Percentiles rank a stretch among this genome's conserved stretches.
Conservation (phyloP, 2,329 filamentous ascomycete genomes). For the Pseudogymnoascus pannorum region DNA sequence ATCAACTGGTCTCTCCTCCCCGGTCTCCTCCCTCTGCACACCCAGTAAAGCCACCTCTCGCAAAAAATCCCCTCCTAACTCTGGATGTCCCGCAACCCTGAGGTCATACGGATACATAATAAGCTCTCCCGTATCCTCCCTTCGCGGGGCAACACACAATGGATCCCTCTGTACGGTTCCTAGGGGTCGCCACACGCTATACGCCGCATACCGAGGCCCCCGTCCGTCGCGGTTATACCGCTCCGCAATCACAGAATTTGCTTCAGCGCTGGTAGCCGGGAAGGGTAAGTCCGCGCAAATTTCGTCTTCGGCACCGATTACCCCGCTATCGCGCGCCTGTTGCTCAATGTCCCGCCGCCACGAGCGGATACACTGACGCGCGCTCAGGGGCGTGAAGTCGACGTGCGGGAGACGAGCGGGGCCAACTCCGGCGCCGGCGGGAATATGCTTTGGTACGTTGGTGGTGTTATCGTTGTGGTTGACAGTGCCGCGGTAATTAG, state of each 20-base stretch:
- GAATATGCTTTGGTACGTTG: background rate
- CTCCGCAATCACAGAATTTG: background rate
- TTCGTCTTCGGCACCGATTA: background rate
- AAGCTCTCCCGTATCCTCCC: background rate
- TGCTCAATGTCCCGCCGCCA: background rate
- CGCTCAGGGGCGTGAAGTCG: background rate
- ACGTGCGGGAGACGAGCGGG: background rate
- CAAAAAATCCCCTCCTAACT: slow-evolving; percentile 7
- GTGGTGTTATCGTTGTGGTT: background rate
- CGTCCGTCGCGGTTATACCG: background rate
- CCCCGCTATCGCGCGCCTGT: background rate
- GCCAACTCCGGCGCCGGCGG: background rate
- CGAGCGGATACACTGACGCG: background rate
- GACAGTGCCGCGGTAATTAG: background rate
- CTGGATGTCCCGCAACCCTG: background rate
- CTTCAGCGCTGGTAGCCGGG: background rate
- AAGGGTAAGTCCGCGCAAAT: background rate
- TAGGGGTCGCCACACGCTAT: background rate
- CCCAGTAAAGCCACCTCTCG: background rate
- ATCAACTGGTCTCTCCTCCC: background rate
- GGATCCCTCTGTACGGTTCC: background rate
- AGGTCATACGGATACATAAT: background rate
- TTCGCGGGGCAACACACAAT: background rate
- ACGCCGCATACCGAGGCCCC: background rate
- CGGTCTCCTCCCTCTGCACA: background rate